Conservation (phyloP, 805 yeast species). For the Diddensiella santjacobensis region DNA sequence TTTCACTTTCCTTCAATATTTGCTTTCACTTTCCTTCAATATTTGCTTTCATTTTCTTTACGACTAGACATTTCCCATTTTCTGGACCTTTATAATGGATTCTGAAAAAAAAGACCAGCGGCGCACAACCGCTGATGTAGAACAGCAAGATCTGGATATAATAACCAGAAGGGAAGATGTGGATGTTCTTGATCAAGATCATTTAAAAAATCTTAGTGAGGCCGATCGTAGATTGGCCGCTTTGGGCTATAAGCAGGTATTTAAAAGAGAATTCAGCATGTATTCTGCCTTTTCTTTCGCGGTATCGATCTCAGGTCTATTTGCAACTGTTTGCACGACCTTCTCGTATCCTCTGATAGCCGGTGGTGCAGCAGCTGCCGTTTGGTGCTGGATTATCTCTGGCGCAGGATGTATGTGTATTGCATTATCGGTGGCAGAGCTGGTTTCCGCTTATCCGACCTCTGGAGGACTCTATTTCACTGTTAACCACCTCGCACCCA, state of each 20-base stretch:
- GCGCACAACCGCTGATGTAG: neutral
- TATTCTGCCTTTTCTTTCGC: slow-evolving; percentile 63
- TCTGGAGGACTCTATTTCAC: slow-evolving; percentile 26
- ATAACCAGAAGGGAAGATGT: neutral
- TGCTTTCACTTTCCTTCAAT: too few relatives aligned
- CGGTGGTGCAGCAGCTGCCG: slow-evolving; percentile 61
- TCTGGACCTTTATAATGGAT: too few relatives aligned
- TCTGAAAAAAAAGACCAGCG: neutral
- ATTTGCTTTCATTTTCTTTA: too few relatives aligned
- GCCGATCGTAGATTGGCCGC: slow-evolving; percentile 31
- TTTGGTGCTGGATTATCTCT: slow-evolving; percentile 61
- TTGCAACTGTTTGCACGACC: slow-evolving; percentile 60
- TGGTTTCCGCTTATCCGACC: slow-evolving; percentile 33
- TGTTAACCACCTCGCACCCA: slow-evolving; percentile 29
- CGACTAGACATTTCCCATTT: too few relatives aligned
- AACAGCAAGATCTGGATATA: neutral
- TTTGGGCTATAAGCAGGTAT: slow-evolving; percentile 61
- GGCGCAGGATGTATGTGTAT: slow-evolving; percentile 51
- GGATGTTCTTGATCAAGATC: neutral
- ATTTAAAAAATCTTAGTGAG: slow-evolving; percentile 8
- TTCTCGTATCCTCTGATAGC: slow-evolving; percentile 44
- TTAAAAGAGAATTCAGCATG: slow-evolving; percentile 54
- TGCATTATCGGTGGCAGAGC: slow-evolving; percentile 71
- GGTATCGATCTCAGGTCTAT: slow-evolving; percentile 59
- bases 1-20: too few relatives aligned